Evolutionary conservation across 805 yeast genomes (phyloP).

Genomic region (Saccharomycopsis schoenii): DNA sequence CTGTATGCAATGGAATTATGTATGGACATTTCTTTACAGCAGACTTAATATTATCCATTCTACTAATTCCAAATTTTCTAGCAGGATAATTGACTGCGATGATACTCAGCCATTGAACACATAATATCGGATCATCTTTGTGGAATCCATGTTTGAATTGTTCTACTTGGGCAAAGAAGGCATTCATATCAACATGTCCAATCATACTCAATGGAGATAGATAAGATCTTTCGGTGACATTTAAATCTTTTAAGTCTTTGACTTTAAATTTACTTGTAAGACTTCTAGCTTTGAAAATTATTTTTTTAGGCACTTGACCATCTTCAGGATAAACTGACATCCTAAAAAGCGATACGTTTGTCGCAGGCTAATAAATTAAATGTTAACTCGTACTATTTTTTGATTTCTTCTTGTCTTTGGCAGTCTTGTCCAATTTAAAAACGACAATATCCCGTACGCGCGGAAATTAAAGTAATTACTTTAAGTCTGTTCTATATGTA

Average conservation of each 20-base stretch:
- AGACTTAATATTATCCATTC: slow-evolving; percentile 63
- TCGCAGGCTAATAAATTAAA: no score
- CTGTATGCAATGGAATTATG: slow-evolving; percentile 78
- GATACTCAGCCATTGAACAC: slow-evolving; percentile 85
- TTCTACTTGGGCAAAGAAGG: slow-evolving; percentile 93
- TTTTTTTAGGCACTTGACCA: background rate
- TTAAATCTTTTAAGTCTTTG: slow-evolving; percentile 39
- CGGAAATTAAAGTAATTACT: no score
- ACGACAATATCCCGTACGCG: no score
- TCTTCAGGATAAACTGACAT: slow-evolving; percentile 1
- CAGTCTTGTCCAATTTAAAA: no score
- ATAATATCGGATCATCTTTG: slow-evolving; percentile 73
- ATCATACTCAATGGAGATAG: slow-evolving; percentile 65
- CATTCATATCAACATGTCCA: slow-evolving; percentile 85
- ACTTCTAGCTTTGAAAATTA: background rate
- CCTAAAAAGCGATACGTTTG: background rate
- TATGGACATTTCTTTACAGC: slow-evolving; percentile 72
- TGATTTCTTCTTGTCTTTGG: no score
- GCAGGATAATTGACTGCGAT: slow-evolving; percentile 93
- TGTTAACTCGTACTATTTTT: no score
- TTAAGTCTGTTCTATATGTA: no score
- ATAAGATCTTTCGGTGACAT: slow-evolving; percentile 39
- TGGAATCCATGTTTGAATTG: slow-evolving; percentile 60
- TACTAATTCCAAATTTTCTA: slow-evolving; percentile 63
- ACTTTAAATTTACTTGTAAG: slow-evolving; percentile 29